phyloP scores from a whole-genome alignment of 2,329 filamentous ascomycete genomes.

The Cryphonectria carpinicola region DNA sequence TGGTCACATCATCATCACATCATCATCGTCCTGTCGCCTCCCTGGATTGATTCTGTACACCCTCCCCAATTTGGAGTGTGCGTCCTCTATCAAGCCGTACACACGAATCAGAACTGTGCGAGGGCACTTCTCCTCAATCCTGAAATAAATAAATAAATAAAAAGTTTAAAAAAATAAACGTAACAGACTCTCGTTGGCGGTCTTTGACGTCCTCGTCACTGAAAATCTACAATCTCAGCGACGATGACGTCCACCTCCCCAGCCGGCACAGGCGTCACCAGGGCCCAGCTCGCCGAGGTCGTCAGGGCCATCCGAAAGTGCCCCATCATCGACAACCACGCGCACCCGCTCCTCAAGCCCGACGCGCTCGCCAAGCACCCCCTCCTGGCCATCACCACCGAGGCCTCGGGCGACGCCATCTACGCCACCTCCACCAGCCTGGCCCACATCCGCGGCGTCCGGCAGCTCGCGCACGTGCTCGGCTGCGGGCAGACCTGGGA shows the following conservation, averaged over 20 bases:
- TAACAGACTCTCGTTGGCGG: background rate
- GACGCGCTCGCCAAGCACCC: slow-evolving; percentile 51
- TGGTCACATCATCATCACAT: background rate
- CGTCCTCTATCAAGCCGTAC: background rate
- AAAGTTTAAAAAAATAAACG: no score
- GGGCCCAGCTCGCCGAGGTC: slow-evolving; percentile 38
- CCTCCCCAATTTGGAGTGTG: background rate
- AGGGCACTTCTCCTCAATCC: background rate
- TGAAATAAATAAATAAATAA: background rate
- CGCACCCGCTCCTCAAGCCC: slow-evolving; percentile 67
- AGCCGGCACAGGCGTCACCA: slow-evolving; percentile 24
- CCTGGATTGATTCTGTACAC: background rate
- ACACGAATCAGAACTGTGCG: background rate
- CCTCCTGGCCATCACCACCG: slow-evolving; percentile 67
- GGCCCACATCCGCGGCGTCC: slow-evolving; percentile 70
- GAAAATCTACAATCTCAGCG: background rate
- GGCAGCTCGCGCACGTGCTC: slow-evolving; percentile 69
- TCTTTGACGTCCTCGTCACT: background rate
- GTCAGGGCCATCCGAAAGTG: slow-evolving; percentile 52
- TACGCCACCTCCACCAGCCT: slow-evolving; percentile 64
- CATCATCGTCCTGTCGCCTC: background rate
- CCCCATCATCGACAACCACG: slow-evolving; percentile 75
- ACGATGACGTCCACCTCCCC: slow-evolving; percentile 15
- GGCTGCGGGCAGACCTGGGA: slow-evolving; percentile 67
- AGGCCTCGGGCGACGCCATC: slow-evolving; percentile 72